phyloP scores from a whole-genome alignment of 495 filamentous ascomycete species.

The Penicillium lividum region DNA sequence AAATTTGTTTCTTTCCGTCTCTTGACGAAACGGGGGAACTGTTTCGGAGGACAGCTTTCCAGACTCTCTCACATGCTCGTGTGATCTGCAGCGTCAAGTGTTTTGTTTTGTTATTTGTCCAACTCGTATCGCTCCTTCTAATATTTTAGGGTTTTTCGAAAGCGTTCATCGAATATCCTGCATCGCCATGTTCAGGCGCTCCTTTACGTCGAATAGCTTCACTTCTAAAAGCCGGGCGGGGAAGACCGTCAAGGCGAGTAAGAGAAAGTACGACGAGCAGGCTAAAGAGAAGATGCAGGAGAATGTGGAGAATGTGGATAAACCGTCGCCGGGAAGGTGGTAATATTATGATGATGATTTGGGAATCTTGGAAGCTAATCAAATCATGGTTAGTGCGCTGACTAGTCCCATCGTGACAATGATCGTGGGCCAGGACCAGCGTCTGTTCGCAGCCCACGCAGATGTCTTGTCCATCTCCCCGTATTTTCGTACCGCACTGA shows the following conservation, averaged over 20 bases:
- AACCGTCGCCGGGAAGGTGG: conserved; percentile 51
- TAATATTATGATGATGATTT: conserved; percentile 20
- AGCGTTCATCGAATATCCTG: conserved; percentile 20
- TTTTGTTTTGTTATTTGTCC: conserved; percentile 27
- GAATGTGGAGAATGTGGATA: conserved; percentile 57
- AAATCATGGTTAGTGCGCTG: conserved; percentile 48
- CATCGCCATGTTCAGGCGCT: conserved; percentile 79
- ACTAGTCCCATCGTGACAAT: conserved; percentile 82
- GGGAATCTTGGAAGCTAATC: not conserved
- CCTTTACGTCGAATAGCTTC: conserved; percentile 66
- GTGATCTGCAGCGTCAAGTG: conserved; percentile 40
- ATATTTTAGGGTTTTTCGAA: conserved; percentile 26
- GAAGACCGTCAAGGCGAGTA: conserved; percentile 73
- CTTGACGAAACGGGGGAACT: conserved; percentile 29
- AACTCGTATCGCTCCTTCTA: conserved; percentile 42
- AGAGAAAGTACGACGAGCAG: conserved; percentile 71
- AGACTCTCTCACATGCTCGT: conserved; percentile 38
- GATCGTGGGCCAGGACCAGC: conserved; percentile 74
- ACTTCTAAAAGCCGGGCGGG: conserved; percentile 70
- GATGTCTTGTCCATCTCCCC: conserved; percentile 62
- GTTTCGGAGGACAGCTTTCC: conserved; percentile 38
- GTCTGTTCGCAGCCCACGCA: conserved; percentile 74
- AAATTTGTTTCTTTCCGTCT: conserved; percentile 22
- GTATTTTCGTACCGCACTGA: conserved; percentile 56
- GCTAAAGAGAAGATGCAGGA: conserved; percentile 76